phyloP scores from a whole-genome alignment of 208 protist genomes.

The Leishmania braziliensis region DNA sequence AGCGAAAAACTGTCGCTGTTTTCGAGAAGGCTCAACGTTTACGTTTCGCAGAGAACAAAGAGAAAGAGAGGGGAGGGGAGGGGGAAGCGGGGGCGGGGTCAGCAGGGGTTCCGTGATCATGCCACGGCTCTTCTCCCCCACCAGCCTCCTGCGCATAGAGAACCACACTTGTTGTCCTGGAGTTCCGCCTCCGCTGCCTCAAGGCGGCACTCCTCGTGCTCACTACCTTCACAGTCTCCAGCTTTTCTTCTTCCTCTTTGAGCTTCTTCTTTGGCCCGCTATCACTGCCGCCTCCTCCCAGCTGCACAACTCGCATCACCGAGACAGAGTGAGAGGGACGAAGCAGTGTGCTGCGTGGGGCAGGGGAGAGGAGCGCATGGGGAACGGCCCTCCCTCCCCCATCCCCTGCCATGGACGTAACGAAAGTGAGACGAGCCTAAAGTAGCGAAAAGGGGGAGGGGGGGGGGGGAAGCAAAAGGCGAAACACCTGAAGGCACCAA shows the following conservation, averaged over 20 bases:
- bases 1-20: neutral
- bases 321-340: neutral
- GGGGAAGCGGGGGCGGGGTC: neutral
- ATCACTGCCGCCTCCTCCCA: neutral
- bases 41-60: neutral
- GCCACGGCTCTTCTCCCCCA: neutral
- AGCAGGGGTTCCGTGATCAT: neutral
- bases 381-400: too few species aligned
- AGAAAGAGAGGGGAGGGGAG: neutral
- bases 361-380: conserved; percentile 11
- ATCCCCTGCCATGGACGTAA: too few species aligned
- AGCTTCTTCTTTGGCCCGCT: neutral
- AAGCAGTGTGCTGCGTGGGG: neutral
- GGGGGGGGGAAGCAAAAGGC: neutral
- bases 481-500: conserved; percentile 5
- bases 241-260: conserved; percentile 6
- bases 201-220: neutral
- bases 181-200: neutral
- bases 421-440: neutral
- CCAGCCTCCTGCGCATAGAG: neutral
- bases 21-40: neutral
- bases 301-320: neutral
- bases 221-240: neutral
- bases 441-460: neutral
- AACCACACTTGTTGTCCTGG: neutral